phyloP scores from a whole-genome alignment of 2,329 filamentous ascomycete species.

The Tolypocladium nubicola region DNA sequence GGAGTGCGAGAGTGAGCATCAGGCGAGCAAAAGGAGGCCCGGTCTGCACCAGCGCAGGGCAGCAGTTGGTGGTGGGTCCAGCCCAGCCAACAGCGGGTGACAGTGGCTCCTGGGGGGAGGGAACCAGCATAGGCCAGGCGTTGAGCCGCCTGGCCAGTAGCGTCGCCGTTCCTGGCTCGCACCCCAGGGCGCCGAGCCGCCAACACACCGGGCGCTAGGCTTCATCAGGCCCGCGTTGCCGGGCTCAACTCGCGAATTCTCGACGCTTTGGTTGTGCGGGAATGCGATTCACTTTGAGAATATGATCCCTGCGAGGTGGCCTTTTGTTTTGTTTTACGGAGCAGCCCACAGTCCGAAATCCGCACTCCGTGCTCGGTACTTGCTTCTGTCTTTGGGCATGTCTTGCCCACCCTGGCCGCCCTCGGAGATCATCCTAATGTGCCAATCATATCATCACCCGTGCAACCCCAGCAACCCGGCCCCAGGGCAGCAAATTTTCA shows the following conservation, averaged over 20 bases:
- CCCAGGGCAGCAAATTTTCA: not conserved
- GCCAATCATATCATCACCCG: not conserved
- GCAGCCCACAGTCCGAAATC: too few species aligned
- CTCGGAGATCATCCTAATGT: too few species aligned
- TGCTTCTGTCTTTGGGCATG: too few species aligned
- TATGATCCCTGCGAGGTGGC: too few species aligned
- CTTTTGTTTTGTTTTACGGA: too few species aligned
- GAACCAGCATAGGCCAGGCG: not conserved
- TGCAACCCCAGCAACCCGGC: not conserved
- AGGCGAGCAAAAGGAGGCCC: not conserved
- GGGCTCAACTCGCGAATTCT: not conserved
- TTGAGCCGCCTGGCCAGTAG: not conserved
- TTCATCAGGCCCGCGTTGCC: not conserved
- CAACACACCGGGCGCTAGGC: not conserved
- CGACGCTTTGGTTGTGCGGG: too few species aligned
- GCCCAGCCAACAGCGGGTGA: not conserved
- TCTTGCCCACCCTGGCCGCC: too few species aligned
- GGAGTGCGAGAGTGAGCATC: not conserved
- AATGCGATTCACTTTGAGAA: too few species aligned
- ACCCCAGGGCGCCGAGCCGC: not conserved
- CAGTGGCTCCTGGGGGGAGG: not conserved
- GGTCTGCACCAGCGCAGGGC: too few species aligned
- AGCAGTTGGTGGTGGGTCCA: not conserved
- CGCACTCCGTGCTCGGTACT: too few species aligned
- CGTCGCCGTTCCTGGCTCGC: not conserved